Conservation (phyloP, 306 rosid species). For the Boehmeria nivea region DNA sequence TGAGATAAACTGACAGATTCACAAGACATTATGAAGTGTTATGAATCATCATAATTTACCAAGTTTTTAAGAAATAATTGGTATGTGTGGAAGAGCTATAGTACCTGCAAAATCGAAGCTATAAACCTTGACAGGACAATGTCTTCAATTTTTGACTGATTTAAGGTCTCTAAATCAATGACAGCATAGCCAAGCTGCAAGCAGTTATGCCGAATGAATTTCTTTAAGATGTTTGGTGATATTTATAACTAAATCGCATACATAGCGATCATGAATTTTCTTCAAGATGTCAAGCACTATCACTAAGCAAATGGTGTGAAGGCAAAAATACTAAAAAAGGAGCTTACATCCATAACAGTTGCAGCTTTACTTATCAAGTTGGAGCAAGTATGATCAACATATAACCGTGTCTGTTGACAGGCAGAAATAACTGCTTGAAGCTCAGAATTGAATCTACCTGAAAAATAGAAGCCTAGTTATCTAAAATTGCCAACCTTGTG, state of each 20-base stretch:
- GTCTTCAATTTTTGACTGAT: constrained; percentile 44
- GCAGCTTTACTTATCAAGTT: constrained; percentile 44
- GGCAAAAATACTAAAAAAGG: constrained; percentile 8
- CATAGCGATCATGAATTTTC: background rate
- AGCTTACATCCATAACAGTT: constrained; percentile 53
- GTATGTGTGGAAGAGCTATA: background rate
- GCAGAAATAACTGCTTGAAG: constrained; percentile 66
- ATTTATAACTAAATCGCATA: background rate
- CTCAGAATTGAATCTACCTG: constrained; percentile 69
- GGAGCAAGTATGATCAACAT: constrained; percentile 49
- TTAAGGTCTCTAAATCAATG: constrained; percentile 61
- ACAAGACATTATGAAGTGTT: constrained; percentile 17
- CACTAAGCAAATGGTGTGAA: constrained; percentile 4
- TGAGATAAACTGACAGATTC: constrained; percentile 64
- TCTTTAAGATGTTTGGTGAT: background rate
- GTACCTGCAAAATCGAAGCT: constrained; percentile 69
- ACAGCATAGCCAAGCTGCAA: constrained; percentile 81
- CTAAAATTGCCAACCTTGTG: constrained; percentile 14
- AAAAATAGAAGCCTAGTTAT: constrained; percentile 23
- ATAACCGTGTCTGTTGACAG: constrained; percentile 63
- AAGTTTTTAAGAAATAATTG: background rate
- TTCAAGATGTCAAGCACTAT: too few species aligned
- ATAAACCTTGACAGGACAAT: constrained; percentile 62
- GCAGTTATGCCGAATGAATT: constrained; percentile 20
- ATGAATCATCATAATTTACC: constrained; percentile 3